phyloP scores from a whole-genome alignment of 116 monocot genomes.

The Cymodocea nodosa region DNA sequence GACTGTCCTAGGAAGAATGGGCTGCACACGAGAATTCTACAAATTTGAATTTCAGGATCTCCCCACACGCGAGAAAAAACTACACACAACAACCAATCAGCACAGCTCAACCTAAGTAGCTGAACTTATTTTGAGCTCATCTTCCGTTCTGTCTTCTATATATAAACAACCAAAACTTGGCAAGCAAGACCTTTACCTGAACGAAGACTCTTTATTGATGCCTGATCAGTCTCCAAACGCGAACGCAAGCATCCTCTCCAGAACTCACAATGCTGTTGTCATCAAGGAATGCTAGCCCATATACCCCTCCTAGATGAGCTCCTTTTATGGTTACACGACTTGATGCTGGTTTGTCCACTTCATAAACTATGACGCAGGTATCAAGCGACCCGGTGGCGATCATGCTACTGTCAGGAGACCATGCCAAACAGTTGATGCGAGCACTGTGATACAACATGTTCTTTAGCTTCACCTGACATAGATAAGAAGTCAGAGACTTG shows the following conservation, averaged over 20 bases:
- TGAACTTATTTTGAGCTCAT: no score
- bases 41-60: no score
- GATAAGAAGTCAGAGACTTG: not conserved
- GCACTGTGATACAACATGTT: constrained; percentile 96
- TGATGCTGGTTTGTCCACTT: constrained; percentile 65
- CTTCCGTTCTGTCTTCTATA: no score
- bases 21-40: no score
- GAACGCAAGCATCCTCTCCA: constrained; percentile 83
- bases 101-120: no score
- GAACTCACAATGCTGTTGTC: constrained; percentile 62
- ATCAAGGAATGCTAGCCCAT: constrained; percentile 62
- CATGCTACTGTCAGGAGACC: constrained; percentile 72
- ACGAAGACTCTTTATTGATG: constrained; percentile 5
- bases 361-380: constrained; percentile 77
- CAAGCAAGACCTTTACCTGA: not conserved
- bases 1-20: no score
- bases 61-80: no score
- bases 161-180: no score
- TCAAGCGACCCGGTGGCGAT: constrained; percentile 94
- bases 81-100: no score
- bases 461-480: constrained; percentile 64
- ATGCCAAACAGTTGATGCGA: constrained; percentile 85
- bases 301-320: constrained; percentile 90
- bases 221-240: constrained; percentile 49
- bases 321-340: constrained; percentile 66